phyloP scores from a whole-genome alignment of 495 filamentous ascomycete genomes.

The Hapsidospora chrysogenum region DNA sequence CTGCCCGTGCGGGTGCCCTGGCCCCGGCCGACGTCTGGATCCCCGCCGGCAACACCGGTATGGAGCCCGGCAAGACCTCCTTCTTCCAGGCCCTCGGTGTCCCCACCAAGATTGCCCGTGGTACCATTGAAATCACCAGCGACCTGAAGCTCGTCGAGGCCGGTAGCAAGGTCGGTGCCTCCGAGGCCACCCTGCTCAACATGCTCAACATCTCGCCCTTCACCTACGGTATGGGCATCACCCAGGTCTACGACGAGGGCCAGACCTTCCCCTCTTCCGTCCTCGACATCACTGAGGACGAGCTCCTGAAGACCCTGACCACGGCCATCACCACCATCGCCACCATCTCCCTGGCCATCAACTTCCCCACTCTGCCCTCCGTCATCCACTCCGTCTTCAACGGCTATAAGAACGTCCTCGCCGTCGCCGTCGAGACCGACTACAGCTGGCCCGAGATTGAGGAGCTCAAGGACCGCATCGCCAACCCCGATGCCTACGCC shows the following conservation, averaged over 20 bases:
- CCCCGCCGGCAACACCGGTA: slow-evolving; percentile 96
- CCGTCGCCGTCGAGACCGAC: slow-evolving; percentile 81
- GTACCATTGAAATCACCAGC: slow-evolving; percentile 99
- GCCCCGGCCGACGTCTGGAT: slow-evolving; percentile 83
- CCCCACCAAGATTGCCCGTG: slow-evolving; percentile 99
- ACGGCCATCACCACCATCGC: slow-evolving; percentile 77
- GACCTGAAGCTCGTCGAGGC: slow-evolving; percentile 97
- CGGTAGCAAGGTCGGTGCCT: slow-evolving; percentile 86
- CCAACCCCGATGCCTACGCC: slow-evolving; percentile 92
- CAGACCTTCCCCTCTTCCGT: slow-evolving; percentile 73
- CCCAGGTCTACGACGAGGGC: slow-evolving; percentile 91
- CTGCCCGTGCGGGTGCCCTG: slow-evolving; percentile 89
- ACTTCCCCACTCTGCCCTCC: slow-evolving; percentile 93
- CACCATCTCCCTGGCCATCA: slow-evolving; percentile 72
- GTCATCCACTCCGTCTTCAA: slow-evolving; percentile 92
- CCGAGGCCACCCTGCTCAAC: slow-evolving; percentile 96
- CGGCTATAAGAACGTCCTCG: slow-evolving; percentile 89
- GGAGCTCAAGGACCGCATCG: slow-evolving; percentile 95
- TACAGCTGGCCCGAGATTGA: slow-evolving; percentile 92
- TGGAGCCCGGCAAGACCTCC: slow-evolving; percentile 99
- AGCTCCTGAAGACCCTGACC: slow-evolving; percentile 73
- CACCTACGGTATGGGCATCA: slow-evolving; percentile 96
- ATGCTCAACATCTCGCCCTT: slow-evolving; percentile 99
- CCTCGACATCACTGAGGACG: slow-evolving; percentile 82
- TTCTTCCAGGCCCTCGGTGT: slow-evolving; percentile 99